Base-by-base conservation (phyloP, 352 stramenopile species). In the Phytophthora boehmeriae region DNA sequence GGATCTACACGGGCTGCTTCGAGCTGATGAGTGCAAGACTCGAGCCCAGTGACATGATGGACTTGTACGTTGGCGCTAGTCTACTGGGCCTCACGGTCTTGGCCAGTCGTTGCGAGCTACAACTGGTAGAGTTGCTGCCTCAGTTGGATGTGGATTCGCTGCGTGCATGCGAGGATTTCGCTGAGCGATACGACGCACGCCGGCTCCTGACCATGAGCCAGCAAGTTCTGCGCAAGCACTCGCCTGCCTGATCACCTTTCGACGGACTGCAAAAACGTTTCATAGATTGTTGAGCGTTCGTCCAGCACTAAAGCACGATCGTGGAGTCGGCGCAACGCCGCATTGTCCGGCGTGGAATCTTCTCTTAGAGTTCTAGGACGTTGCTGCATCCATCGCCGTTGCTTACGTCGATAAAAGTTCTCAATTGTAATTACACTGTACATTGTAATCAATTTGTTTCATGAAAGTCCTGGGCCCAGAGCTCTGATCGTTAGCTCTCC, bases 1-100 rank as follows among this genome's bases (percentile, higher is more conserved):
- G 80, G 80, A 84, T 89, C 39, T 92, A 92, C 65, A 88, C 83
- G 25, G 83, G 83, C 19, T 88, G 80, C 27, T 80, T 87, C 14
- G 57, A 73, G 19, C 45, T 76, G 4, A 38, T 89, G 19, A 74
- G 71, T 14, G 59, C 62, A 8, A 43, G 22, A 38, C 59, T 86
- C 9, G 80, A 85, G 28, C 80, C 83, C 17, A 79, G 57, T 17
- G 77, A 86, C 34, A 76, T 86, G 57, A 92, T 92, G 80, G 83
- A 89, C 57, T 61, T 92, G 48, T 89, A 85, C 41, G 83, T 92
- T 1, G 76, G 66, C 2, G 83, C 80, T 5, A 88, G 77, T 57
- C 52, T 87, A 20, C 60, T 92, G 25, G 75, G 79, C 0, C 54
- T 92, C 9, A 78, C 62, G 2, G 73, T 85, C 19, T 44, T 92